A percentile compares a stretch with the other conserved stretches of the same genome.
Conservation (phyloP, 257 asterid species). For the Nicotiana attenuata region DNA sequence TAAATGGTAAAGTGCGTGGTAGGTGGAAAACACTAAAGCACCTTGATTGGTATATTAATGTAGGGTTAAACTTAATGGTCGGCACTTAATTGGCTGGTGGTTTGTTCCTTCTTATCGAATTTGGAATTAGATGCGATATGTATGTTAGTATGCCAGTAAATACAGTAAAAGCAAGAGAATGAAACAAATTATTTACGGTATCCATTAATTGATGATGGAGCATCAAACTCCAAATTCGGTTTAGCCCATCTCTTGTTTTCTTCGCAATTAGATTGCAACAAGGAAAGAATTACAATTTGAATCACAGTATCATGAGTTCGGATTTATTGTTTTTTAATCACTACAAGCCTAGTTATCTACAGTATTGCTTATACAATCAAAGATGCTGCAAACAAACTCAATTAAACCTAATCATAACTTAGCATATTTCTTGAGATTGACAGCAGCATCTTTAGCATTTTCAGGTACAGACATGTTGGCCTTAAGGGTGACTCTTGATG, state of each 20-base stretch:
- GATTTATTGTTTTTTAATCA: no score
- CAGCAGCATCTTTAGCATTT: slow-evolving; percentile 41
- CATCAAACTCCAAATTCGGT: neutral
- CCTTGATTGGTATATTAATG: neutral
- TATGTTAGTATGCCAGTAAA: no score
- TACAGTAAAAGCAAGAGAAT: no score
- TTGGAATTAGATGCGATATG: no score
- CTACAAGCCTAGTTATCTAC: neutral
- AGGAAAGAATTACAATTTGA: no score
- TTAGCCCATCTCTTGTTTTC: neutral
- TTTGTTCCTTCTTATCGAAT: neutral
- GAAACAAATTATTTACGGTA: no score
- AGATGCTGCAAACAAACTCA: neutral
- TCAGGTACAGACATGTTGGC: slow-evolving; percentile 67
- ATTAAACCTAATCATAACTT: slow-evolving; percentile 33
- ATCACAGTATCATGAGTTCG: no score
- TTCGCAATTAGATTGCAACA: neutral
- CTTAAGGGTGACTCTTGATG: slow-evolving; percentile 73
- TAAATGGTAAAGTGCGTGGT: neutral
- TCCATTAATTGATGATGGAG: neutral
- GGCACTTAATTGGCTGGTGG: neutral
- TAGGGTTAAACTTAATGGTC: neutral
- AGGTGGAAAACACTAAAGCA: neutral
- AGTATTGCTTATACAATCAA: neutral
- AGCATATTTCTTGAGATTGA: slow-evolving; percentile 47